phyloP scores from a whole-genome alignment of 768 basidiomycete genomes.

The Podaxis rugospora region DNA sequence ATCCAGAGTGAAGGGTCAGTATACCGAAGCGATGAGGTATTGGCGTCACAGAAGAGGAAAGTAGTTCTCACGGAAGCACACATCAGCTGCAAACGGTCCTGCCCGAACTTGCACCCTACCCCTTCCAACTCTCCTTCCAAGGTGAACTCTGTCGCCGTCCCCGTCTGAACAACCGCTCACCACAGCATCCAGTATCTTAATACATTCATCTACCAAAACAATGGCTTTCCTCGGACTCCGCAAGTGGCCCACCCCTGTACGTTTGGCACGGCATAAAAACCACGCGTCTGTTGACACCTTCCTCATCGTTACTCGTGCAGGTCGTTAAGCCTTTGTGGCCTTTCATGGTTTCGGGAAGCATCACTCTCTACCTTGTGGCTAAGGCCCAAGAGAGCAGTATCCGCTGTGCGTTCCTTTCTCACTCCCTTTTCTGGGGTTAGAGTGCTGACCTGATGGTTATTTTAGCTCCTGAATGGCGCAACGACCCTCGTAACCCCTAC shows the following conservation, averaged over 20 bases:
- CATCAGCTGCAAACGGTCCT: slow-evolving; percentile 32
- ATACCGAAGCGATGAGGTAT: not conserved
- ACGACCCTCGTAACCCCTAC: slow-evolving; percentile 81
- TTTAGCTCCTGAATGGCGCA: slow-evolving; percentile 62
- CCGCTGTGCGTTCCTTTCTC: slow-evolving; percentile 52
- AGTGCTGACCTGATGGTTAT: slow-evolving; percentile 5
- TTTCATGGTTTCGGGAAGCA: slow-evolving; percentile 60
- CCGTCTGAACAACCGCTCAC: not conserved
- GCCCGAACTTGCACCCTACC: slow-evolving; percentile 24
- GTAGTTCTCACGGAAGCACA: slow-evolving; percentile 25
- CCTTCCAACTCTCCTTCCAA: slow-evolving; percentile 4
- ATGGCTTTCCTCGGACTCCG: slow-evolving; percentile 80
- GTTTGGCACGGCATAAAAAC: slow-evolving; percentile 16
- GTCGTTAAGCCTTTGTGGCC: slow-evolving; percentile 75
- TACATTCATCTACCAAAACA: slow-evolving; percentile 18
- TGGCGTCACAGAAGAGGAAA: slow-evolving; percentile 5
- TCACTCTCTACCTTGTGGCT: slow-evolving; percentile 65
- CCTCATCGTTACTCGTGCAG: slow-evolving; percentile 30
- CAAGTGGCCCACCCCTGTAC: slow-evolving; percentile 76
- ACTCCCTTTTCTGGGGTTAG: not conserved
- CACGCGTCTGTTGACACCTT: not conserved
- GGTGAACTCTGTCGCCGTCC: not conserved
- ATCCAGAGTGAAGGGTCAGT: not conserved
- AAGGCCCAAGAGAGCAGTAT: slow-evolving; percentile 67
- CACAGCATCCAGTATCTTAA: not conserved